These are phyloP conservation scores for Oryza punctata DNA, from an alignment of 176 grass and related monocot species.

Conservation along the genomic window DNA sequence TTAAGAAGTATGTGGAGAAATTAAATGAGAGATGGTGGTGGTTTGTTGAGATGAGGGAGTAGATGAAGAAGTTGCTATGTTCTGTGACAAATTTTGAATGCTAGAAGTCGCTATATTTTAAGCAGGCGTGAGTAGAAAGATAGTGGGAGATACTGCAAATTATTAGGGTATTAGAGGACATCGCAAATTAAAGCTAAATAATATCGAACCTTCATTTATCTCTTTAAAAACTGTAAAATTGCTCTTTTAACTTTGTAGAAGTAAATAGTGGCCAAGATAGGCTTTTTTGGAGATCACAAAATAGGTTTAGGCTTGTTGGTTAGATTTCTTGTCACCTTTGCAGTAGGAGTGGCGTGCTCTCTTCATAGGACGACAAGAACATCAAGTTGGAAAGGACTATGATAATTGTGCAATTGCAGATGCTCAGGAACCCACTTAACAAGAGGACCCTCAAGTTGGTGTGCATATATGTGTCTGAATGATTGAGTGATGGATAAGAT, in stretches of 20 bases:
- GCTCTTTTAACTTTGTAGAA: not conserved
- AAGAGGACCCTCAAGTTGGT: conserved; percentile 18
- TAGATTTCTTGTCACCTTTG: conserved; percentile 1
- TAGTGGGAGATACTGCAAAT: not conserved
- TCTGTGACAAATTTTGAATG: too few relatives aligned
- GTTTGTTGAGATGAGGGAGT: too few relatives aligned
- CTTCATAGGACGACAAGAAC: not conserved
- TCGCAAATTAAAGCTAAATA: not conserved
- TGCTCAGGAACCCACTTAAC: conserved; percentile 16
- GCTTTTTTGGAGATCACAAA: not conserved
- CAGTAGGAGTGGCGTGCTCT: not conserved
- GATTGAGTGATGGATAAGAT: conserved; percentile 35
- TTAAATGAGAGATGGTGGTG: too few relatives aligned
- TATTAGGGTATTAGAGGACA: not conserved
- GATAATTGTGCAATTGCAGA: conserved; percentile 2
- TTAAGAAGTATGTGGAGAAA: too few relatives aligned
- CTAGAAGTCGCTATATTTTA: too few relatives aligned
- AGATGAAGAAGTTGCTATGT: too few relatives aligned
- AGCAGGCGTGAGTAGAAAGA: too few relatives aligned
- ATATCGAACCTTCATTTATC: not conserved
- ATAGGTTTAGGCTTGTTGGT: not conserved
- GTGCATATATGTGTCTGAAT: conserved; percentile 27
- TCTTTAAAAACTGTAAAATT: not conserved
- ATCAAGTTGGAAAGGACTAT: not conserved
- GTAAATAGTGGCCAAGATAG: too few relatives aligned